phyloP scores from a whole-genome alignment of 2,329 filamentous ascomycete species.

The Cytospora schulzeri region DNA sequence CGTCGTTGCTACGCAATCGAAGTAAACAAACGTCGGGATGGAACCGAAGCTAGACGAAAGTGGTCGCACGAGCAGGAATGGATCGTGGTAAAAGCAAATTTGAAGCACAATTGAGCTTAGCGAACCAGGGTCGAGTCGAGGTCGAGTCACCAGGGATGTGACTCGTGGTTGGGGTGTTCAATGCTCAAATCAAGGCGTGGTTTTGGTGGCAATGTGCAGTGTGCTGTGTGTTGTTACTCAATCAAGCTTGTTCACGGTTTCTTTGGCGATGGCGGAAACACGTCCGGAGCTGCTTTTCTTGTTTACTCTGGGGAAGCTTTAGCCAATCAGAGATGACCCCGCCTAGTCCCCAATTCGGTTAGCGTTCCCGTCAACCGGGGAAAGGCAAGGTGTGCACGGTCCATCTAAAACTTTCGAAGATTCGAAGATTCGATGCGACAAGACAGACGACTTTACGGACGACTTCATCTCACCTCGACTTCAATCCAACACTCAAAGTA shows the following conservation, averaged over 20 bases:
- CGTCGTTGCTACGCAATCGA: conserved; percentile 1
- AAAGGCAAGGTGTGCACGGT: conserved; percentile 11
- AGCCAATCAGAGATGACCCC: conserved; percentile 22
- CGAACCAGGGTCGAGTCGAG: no score
- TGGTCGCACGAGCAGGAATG: not conserved
- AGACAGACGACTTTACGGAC: no score
- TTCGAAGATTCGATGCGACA: not conserved
- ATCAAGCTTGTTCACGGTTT: not conserved
- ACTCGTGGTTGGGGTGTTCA: conserved; percentile 2
- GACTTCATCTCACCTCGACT: not conserved
- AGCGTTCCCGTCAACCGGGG: not conserved
- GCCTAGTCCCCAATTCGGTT: not conserved
- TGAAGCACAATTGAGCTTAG: not conserved
- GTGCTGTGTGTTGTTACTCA: not conserved
- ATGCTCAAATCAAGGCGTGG: not conserved
- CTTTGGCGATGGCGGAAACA: conserved; percentile 19
- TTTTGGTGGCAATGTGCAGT: not conserved
- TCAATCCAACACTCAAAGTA: not conserved
- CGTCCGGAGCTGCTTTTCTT: conserved; percentile 7
- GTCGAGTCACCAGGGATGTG: conserved; percentile 4
- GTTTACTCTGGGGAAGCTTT: conserved; percentile 26
- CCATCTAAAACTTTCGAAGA: conserved; percentile 24
- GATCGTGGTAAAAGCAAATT: conserved; percentile 4
- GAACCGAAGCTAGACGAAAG: not conserved
- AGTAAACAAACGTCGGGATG: conserved; percentile 21